These are phyloP conservation scores for Globisporangium cederbergense DNA, from an alignment of 352 stramenopile species.

Conservation along the genomic window DNA sequence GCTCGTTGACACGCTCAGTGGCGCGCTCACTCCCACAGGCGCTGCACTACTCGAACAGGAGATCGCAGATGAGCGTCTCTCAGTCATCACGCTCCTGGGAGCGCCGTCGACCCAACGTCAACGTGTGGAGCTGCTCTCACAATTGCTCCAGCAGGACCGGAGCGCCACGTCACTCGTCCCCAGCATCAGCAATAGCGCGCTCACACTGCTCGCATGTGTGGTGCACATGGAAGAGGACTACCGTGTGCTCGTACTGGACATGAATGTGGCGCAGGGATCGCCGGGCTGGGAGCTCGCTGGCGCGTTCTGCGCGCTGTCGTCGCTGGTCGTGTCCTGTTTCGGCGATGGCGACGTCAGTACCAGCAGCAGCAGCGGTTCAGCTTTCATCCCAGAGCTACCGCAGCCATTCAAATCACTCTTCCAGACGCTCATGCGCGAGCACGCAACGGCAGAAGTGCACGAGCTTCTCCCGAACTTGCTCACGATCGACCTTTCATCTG, in stretches of 20 bases:
- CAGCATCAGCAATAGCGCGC: conserved; percentile 15
- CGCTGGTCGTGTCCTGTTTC: conserved; percentile 50
- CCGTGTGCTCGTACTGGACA: conserved; percentile 49
- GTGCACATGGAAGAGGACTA: conserved; percentile 49
- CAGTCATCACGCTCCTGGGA: conserved; percentile 43
- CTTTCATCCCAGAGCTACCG: conserved; percentile 16
- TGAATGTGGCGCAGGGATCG: conserved; percentile 7
- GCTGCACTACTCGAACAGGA: conserved; percentile 36
- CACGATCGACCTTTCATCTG: conserved; percentile 44
- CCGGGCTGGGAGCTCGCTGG: conserved; percentile 25
- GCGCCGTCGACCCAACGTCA: conserved; percentile 25
- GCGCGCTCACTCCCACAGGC: conserved; percentile 31
- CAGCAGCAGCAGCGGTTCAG: neutral
- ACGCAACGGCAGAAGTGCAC: conserved; percentile 45
- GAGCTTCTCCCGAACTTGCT: conserved; percentile 58
- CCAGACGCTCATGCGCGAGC: conserved; percentile 40
- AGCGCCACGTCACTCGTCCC: neutral
- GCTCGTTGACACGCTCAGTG: conserved; percentile 32
- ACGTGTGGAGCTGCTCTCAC: conserved; percentile 28
- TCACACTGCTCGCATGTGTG: conserved; percentile 42
- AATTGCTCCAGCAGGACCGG: conserved; percentile 25
- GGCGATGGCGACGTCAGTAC: conserved; percentile 14
- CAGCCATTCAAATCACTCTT: conserved; percentile 44
- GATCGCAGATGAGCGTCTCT: conserved; percentile 48
- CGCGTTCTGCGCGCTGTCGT: conserved; percentile 55